phyloP scores from a whole-genome alignment of 331 rosid species.

The Acacia concinna region DNA sequence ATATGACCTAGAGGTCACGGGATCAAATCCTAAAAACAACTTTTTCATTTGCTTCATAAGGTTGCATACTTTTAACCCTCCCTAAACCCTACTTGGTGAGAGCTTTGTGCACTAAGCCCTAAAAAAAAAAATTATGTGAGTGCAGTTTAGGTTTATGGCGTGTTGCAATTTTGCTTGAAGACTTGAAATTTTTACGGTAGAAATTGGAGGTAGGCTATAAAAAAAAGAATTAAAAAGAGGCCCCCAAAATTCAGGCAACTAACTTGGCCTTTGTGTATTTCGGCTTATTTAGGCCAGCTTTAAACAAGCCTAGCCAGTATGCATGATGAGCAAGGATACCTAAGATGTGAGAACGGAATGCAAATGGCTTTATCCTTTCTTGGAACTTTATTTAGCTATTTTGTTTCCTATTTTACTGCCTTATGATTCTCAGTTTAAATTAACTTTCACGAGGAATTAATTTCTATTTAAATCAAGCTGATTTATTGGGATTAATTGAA shows the following conservation, averaged over 20 bases:
- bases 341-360: background rate
- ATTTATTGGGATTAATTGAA: background rate
- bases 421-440: background rate
- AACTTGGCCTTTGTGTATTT: background rate
- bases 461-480: background rate
- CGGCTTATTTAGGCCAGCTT: background rate
- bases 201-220: background rate
- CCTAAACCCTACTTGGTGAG: too few species aligned
- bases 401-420: background rate
- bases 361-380: background rate
- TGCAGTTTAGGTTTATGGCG: background rate
- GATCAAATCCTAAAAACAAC: too few species aligned
- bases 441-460: background rate
- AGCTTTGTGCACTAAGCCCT: too few species aligned
- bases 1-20: too few species aligned
- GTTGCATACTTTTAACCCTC: too few species aligned
- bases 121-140: background rate
- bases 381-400: background rate
- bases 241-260: background rate
- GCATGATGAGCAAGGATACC: background rate
- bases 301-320: background rate
- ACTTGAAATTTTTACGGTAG: background rate
- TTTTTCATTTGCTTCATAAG: too few species aligned
- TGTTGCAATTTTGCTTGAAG: background rate
- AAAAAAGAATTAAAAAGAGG: too few species aligned